Evolutionary conservation across 192 early-diverging fungal genomes (phyloP).

Genomic region (Backusella macrospora): DNA sequence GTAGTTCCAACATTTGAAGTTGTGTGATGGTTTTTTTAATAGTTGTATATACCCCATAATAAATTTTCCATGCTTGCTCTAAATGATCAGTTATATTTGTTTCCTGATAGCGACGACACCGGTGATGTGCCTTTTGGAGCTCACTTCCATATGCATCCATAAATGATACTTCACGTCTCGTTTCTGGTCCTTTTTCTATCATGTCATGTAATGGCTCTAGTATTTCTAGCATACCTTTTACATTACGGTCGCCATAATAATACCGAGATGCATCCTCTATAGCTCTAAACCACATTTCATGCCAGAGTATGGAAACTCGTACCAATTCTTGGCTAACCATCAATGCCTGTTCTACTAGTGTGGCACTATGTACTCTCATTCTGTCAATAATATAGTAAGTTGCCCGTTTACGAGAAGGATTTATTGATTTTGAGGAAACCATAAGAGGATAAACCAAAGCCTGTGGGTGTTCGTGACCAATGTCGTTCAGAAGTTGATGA

Average conservation of each 20-base stretch:
- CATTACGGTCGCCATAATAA: slow-evolving; percentile 78
- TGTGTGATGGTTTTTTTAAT: slow-evolving; percentile 83
- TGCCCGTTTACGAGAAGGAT: slow-evolving; percentile 67
- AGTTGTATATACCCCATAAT: slow-evolving; percentile 77
- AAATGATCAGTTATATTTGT: slow-evolving; percentile 77
- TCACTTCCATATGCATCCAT: slow-evolving; percentile 87
- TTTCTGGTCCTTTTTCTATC: slow-evolving; percentile 86
- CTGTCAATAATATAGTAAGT: slow-evolving; percentile 90
- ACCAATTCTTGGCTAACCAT: slow-evolving; percentile 97
- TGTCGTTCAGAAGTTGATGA: slow-evolving; percentile 85
- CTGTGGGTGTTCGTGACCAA: slow-evolving; percentile 95
- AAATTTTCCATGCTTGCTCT: slow-evolving; percentile 93
- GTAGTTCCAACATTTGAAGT: slow-evolving; percentile 80
- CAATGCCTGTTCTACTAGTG: slow-evolving; percentile 90
- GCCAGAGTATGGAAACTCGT: slow-evolving; percentile 91
- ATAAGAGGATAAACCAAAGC: slow-evolving; percentile 95
- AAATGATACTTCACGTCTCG: slow-evolving; percentile 87
- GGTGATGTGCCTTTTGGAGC: slow-evolving; percentile 81
- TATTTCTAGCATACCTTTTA: slow-evolving; percentile 85
- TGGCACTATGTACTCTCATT: slow-evolving; percentile 79
- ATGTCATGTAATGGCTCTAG: slow-evolving; percentile 86
- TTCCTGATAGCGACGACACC: slow-evolving; percentile 75
- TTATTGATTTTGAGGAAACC: slow-evolving; percentile 92
- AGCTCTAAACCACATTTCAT: slow-evolving; percentile 97
- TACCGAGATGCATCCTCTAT: slow-evolving; percentile 83